A percentile compares a stretch with the other conserved stretches of the same genome.
Evolutionary conservation across 2,329 filamentous ascomycete genomes (phyloP).

Genomic region (Aspergillus phoenicis): DNA sequence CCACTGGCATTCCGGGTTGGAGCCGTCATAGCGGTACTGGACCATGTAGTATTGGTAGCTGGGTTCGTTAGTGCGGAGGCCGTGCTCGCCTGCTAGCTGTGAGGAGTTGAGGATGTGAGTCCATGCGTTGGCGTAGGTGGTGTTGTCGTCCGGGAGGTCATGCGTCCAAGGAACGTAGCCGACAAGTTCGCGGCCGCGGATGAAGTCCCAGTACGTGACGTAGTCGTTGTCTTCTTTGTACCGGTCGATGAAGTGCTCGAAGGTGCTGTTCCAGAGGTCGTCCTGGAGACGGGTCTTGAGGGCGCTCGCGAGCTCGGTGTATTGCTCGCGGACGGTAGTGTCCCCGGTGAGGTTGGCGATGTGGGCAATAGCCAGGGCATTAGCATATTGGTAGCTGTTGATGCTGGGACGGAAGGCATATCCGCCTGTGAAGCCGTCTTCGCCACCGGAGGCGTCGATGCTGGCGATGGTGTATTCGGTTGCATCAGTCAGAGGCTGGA

Average conservation of each 20-base stretch:
- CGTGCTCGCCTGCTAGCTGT: slow-evolving; percentile 38
- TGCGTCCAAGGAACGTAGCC: slow-evolving; percentile 50
- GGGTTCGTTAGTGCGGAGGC: slow-evolving; percentile 48
- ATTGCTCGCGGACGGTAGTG: slow-evolving; percentile 21
- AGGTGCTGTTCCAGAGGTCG: slow-evolving; percentile 48
- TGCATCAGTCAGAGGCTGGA: slow-evolving; percentile 48
- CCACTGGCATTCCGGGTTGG: slow-evolving; percentile 47
- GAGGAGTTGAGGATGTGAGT: slow-evolving; percentile 34
- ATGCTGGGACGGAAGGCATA: slow-evolving; percentile 48
- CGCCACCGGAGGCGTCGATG: slow-evolving; percentile 42
- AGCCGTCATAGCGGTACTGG: slow-evolving; percentile 37
- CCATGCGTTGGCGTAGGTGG: slow-evolving; percentile 36
- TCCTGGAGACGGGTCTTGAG: slow-evolving; percentile 44
- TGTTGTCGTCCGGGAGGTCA: slow-evolving; percentile 44
- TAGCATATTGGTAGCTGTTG: slow-evolving; percentile 50
- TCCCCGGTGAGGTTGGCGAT: slow-evolving; percentile 39
- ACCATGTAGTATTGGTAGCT: slow-evolving; percentile 50
- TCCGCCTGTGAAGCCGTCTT: slow-evolving; percentile 46
- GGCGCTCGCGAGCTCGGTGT: slow-evolving; percentile 34
- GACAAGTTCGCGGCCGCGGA: slow-evolving; percentile 49
- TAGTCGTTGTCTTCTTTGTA: slow-evolving; percentile 43
- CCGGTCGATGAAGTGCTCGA: slow-evolving; percentile 50
- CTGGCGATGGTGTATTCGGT: slow-evolving; percentile 51
- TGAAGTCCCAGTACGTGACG: slow-evolving; percentile 39
- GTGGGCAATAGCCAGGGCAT: slow-evolving; percentile 46